phyloP scores from a whole-genome alignment of 23 red algal species.

The Chondrus crispus region DNA sequence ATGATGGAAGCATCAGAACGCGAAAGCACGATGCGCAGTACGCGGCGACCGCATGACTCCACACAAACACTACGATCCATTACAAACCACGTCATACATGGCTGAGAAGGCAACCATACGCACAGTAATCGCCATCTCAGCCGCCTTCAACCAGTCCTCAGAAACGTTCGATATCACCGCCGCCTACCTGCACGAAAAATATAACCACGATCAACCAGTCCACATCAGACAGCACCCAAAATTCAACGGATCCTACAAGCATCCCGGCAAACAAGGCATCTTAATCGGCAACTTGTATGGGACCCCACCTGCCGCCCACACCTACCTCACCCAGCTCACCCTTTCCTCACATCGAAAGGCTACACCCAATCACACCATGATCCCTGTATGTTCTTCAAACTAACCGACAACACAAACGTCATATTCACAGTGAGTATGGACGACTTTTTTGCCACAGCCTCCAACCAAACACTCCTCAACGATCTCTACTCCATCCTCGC shows the following conservation, averaged over 20 bases:
- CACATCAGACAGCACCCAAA: neutral
- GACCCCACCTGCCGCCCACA: neutral
- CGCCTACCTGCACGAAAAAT: conserved; percentile 15
- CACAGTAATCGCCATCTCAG: neutral
- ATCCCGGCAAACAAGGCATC: neutral
- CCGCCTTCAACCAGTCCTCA: neutral
- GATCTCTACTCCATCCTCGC: neutral
- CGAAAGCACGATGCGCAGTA: neutral
- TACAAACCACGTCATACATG: neutral
- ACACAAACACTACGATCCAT: neutral
- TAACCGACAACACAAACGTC: neutral
- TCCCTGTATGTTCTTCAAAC: neutral
- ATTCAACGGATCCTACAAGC: neutral
- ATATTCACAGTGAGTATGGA: neutral
- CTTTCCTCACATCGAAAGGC: neutral
- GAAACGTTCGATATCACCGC: conserved; percentile 16
- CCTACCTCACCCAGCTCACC: neutral
- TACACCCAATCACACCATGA: neutral
- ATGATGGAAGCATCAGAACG: neutral
- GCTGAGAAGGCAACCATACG: neutral
- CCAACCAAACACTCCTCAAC: neutral
- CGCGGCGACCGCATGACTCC: neutral
- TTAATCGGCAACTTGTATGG: neutral
- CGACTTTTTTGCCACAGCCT: neutral
- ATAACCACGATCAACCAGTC: conserved; percentile 2